These are phyloP conservation scores for Ascocoryne sarcoides DNA, from an alignment of 2,329 filamentous ascomycete genomes.

Conservation along the genomic window DNA sequence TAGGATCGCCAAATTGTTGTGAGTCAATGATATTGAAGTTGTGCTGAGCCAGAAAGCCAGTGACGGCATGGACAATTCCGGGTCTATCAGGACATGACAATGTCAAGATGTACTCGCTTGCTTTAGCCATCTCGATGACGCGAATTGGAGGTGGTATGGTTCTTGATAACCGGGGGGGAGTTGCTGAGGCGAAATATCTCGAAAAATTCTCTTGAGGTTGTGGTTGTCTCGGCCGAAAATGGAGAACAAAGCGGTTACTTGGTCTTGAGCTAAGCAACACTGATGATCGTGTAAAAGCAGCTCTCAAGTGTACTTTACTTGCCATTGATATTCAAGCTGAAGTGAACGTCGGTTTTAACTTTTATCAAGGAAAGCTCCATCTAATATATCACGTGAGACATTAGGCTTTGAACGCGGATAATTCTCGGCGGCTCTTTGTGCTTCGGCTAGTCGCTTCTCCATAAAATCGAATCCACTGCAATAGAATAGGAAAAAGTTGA, in stretches of 20 bases:
- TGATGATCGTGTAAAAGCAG: no score
- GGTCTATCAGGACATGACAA: conserved; percentile 78
- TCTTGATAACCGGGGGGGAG: not conserved
- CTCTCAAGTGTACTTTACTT: no score
- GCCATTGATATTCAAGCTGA: no score
- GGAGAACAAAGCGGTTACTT: not conserved
- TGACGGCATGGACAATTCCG: conserved; percentile 79
- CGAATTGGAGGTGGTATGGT: not conserved
- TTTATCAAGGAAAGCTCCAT: no score
- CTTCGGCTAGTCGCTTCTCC: no score
- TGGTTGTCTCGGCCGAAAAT: not conserved
- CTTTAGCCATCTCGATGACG: conserved; percentile 39
- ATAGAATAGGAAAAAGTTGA: no score
- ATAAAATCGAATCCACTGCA: no score
- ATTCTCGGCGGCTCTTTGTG: no score
- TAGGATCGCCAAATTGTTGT: conserved; percentile 74
- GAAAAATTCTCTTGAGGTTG: not conserved
- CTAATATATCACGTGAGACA: no score
- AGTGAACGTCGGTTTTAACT: no score
- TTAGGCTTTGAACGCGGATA: no score
- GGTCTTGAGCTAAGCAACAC: no score
- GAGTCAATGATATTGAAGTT: conserved; percentile 76
- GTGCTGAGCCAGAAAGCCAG: conserved; percentile 63
- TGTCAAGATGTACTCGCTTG: conserved; percentile 51
- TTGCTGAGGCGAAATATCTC: conserved; percentile 1